Evolutionary conservation across 306 rosid genomes (phyloP), one percentile per base, ranked within the genome.

Genomic region (Lupinus albus): DNA sequence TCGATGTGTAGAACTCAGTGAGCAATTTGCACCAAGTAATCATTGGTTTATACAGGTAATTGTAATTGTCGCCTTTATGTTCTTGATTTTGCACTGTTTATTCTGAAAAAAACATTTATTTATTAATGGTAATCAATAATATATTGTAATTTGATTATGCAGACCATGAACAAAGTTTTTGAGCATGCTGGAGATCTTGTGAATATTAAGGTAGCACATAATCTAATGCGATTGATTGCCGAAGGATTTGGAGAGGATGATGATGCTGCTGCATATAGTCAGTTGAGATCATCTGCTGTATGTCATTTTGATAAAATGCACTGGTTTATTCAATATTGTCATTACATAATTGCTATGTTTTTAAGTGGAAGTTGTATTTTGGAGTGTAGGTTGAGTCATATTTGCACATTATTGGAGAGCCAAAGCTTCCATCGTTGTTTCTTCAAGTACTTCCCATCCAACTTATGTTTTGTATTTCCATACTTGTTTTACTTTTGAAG

Each of bases 151-250:
- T 56, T 41, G 67, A 64, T 82, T 67, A 55, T 39, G 38, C 87
- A 94, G 99, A 90, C 97, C 68, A 94, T 94, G 88, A 94, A 94
- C 82, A 94, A 91, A 88, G 99, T 94, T 75, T 94, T 94, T 70
- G 97, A 94, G 89, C 97, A 94, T 68, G 99, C 99, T 16, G 99
- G 99, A 76, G 99, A 94, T 82, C 86, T 90, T 58, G 99, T 94
- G 80, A 94, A 94, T 76, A 71, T 85, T 53, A 94, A 94, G 78
- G 97, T 94, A 72, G 99, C 99, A 52, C 97, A 94, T 87, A 91
- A 94, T 81, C 84, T 94, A 85, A 88, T 86, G 95, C 87, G 95
- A 73, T 76, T 94, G 85, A 90, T 94, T 68, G 99, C 99, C 1
- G 99, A 94, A 81, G 97, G 99, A 76, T 94, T 94, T 77, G 97